Evolutionary conservation across 768 basidiomycete species (phyloP).

Genomic region (Pulveroboletus sp.): DNA sequence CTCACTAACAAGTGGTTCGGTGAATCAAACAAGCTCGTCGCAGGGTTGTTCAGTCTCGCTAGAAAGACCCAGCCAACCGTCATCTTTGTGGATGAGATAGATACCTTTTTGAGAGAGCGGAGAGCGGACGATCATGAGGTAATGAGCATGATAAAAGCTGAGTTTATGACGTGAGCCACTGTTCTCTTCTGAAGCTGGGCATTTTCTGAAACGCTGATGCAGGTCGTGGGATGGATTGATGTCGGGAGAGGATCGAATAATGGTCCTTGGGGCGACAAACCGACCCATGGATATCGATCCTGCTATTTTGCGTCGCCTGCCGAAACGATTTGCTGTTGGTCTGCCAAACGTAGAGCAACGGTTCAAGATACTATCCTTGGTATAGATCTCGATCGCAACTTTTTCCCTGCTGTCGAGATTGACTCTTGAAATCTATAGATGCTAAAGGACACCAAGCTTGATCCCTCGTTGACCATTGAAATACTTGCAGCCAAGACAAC

Average conservation of each 20-base stretch:
- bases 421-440: constrained; percentile 46
- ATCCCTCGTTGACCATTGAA: constrained; percentile 55
- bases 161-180: constrained; percentile 78
- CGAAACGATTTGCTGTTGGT: constrained; percentile 86
- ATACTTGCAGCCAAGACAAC: constrained; percentile 63
- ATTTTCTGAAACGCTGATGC: neutral
- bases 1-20: constrained; percentile 84
- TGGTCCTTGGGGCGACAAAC: constrained; percentile 95
- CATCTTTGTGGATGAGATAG: constrained; percentile 99
- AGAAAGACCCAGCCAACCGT: constrained; percentile 91
- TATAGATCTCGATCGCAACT: constrained; percentile 29
- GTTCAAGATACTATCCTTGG: constrained; percentile 76
- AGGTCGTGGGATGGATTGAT: constrained; percentile 95
- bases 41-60: constrained; percentile 90
- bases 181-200: neutral
- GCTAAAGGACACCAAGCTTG: constrained; percentile 71
- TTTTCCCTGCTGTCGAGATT: neutral
- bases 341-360: constrained; percentile 78
- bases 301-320: constrained; percentile 93
- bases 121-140: constrained; percentile 91
- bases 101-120: constrained; percentile 88
- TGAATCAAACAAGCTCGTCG: constrained; percentile 92
- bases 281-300: constrained; percentile 88
- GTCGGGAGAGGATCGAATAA: constrained; percentile 73
- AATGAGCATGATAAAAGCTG: constrained; percentile 98